Base-by-base conservation (phyloP, 2,329 filamentous ascomycete genomes). In the Zasmidium angulare region DNA sequence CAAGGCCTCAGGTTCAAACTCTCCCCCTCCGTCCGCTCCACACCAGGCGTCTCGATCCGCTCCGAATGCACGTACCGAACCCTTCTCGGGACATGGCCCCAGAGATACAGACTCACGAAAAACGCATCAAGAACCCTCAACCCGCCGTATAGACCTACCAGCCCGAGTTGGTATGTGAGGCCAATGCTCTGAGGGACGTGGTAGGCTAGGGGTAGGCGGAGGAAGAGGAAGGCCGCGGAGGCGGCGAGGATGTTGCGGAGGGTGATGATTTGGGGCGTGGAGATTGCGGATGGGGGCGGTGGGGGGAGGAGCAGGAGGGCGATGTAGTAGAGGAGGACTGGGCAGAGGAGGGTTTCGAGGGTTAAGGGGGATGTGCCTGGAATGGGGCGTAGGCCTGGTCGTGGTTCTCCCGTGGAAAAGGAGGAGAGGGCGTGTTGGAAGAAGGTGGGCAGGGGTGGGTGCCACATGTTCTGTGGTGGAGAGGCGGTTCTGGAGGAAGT, bases 141-240 rank as follows among this genome's bases (percentile, higher is more conserved):
- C 10, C 75, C 73, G 9, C 77, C 77, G 53, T 79, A 79, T 1
- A 78, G 58, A 2, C 76, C 77, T 1, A 79, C 75, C 6, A 79
- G 72, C 3, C 75, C 74, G 17, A 79, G 74, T 55, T 79, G 77
- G 53, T 79, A 79, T 17, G 76, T 79, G 19, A 79, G 67, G n/a
- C 77, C 77, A 46, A 79, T 76, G 57, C 74, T 77, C 59, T 76
- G 77, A 3, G 77, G 75, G 3, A 78, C 74, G 64, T 79, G 72
- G 50, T 79, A 78, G 2, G 68, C 69, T 3, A 79, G 69, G 14
- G 77, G 76, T 14, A 79, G 63, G 4, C 76, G 71, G 51, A 79
- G 73, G 67, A 79, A 79, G 10, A 79, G 70, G 20, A 74, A 61
- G 0, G 72, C 74, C 1, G 77, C 73, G 12, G 68, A 51, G 2